These are phyloP conservation scores for Amphicarpaea edgeworthii DNA, from an alignment of 306 rosid species.

Conservation along the genomic window DNA sequence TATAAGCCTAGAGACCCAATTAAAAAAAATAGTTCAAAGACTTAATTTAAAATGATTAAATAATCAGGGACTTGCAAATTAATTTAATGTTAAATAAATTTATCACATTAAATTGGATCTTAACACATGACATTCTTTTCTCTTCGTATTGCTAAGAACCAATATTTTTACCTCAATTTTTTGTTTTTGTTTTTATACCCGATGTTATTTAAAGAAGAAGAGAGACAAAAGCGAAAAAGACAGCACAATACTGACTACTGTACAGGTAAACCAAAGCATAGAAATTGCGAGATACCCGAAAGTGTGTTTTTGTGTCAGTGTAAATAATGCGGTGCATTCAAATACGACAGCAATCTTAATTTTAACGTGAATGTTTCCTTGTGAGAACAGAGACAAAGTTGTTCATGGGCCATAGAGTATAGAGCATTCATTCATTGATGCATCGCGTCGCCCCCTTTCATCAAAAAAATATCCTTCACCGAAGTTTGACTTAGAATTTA, in stretches of 20 bases:
- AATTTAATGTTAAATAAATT: no score
- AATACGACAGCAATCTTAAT: neutral
- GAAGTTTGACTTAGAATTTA: neutral
- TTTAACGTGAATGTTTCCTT: neutral
- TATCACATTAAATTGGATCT: no score
- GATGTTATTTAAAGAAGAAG: constrained; percentile 2
- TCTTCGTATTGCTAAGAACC: neutral
- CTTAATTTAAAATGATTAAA: no score
- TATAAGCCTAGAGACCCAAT: no score
- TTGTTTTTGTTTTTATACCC: neutral
- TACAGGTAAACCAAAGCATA: neutral
- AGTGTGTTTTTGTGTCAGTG: neutral
- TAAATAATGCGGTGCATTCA: neutral
- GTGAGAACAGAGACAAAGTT: neutral
- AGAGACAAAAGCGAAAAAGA: constrained; percentile 2
- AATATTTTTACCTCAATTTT: neutral
- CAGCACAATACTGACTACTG: neutral
- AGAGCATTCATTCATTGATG: constrained; percentile 4
- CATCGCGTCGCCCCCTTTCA: neutral
- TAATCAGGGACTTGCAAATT: no score
- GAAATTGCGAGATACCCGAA: constrained; percentile 33
- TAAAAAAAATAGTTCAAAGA: no score
- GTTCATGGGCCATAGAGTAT: constrained; percentile 12
- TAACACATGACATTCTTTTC: neutral
- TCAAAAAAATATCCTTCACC: neutral